phyloP scores from a whole-genome alignment of 805 yeast genomes.

The Cyberlindnera xylosilytica region DNA sequence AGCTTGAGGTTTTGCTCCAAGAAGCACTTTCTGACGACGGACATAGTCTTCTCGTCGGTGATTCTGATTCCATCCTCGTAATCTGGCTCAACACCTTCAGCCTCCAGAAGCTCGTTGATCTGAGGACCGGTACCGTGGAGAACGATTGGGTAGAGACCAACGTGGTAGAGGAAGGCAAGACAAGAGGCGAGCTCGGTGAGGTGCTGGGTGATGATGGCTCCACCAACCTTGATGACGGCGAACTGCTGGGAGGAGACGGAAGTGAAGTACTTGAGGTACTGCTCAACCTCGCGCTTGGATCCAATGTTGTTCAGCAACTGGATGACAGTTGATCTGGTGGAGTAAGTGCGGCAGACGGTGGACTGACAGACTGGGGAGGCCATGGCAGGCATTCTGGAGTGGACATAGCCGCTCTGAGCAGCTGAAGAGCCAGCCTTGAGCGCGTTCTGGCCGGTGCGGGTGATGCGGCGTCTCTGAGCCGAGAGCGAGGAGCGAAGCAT shows the following conservation, averaged over 20 bases:
- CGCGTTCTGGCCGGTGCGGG: conserved; percentile 22
- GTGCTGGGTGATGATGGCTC: conserved; percentile 96
- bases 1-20: conserved; percentile 91
- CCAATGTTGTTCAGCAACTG: conserved; percentile 95
- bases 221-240: conserved; percentile 98
- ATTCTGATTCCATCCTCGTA: conserved; percentile 96
- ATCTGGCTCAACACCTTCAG: conserved; percentile 92
- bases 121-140: conserved; percentile 99
- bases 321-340: conserved; percentile 92
- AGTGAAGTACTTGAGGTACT: conserved; percentile 92
- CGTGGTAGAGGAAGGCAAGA: conserved; percentile 92
- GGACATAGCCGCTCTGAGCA: conserved; percentile 9
- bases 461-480: conserved; percentile 25
- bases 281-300: conserved; percentile 97
- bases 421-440: conserved; percentile 17
- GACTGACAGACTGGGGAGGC: conserved; percentile 19
- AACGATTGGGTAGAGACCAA: conserved; percentile 94
- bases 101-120: conserved; percentile 89
- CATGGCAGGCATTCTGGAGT: conserved; percentile 16
- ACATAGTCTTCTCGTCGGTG: conserved; percentile 92
- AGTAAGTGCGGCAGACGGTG: conserved; percentile 33
- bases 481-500: conserved; percentile 30
- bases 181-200: conserved; percentile 92
- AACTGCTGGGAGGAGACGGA: conserved; percentile 95
- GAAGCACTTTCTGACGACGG: conserved; percentile 92